Evolutionary conservation across 2,329 filamentous ascomycete species (phyloP), one percentile per base, ranked within the genome.

Genomic region (Bipolaris cookei): DNA sequence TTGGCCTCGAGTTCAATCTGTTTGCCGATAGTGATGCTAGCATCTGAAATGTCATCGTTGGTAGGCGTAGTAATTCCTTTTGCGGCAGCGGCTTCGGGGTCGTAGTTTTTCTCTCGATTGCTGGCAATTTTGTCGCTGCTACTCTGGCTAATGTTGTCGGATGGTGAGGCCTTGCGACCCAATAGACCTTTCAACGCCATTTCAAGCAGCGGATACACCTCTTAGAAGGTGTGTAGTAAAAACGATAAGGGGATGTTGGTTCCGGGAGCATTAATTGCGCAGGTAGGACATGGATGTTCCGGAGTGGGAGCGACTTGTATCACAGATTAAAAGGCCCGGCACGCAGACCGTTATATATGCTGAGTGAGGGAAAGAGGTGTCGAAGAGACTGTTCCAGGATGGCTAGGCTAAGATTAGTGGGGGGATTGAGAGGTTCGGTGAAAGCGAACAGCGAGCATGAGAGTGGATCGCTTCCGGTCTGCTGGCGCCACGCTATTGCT

Each of bases 1-100:
- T 86, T 88, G 25, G 87, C 84, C 76, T 97, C 93, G 60, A 90
- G 74, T 51, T 88, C 90, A 62, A 94, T 85, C 78, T 96, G 92
- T 77, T 85, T 84, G 46, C 82, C 83, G 41, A 87, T 76, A 34
- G 78, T 80, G 42, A 83, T 57, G 41, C 77, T 76, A 5, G 78
- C 78, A 3, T 69, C 73, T 41, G 75, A 75, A 51, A 74, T 74
- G 47, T 75, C 58, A 39, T 70, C 67, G 39, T 62, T 60, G 44
- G 60, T 55, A 6, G 56, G 63, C 3, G 76, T 72, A 49, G 80
- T 71, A 58, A 73, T 80, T 70, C 79, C 76, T 50, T 67, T 62
- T 21, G 43, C 49, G 16, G 62, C 69, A 21, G 78, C 76, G 10
- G 71, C 55, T 54, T 79, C 76, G 42, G 65, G 63, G 28, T 78